A percentile compares a stretch with the other conserved stretches of the same genome.
Conservation (phyloP, 352 stramenopile species). For the Pythium rhizo-oryzae region DNA sequence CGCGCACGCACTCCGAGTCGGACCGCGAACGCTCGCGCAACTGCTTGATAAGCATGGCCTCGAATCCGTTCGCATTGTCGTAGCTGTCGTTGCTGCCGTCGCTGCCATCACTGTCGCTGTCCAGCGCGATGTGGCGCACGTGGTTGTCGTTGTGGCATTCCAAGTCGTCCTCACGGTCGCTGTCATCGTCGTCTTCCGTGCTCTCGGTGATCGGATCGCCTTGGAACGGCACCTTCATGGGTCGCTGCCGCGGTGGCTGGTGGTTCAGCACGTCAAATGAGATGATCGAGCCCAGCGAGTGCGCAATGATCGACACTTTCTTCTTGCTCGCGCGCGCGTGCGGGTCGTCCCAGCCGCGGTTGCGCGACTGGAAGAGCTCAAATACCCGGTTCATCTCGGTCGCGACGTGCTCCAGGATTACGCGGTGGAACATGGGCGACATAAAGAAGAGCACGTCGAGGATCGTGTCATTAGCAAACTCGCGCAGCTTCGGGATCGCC, state of each 20-base stretch:
- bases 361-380: slow-evolving; percentile 65
- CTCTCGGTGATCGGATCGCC: slow-evolving; percentile 27
- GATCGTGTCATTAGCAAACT: slow-evolving; percentile 93
- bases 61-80: slow-evolving; percentile 25
- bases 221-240: slow-evolving; percentile 27
- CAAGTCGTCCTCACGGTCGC: slow-evolving; percentile 38
- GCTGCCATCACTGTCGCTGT: slow-evolving; percentile 31
- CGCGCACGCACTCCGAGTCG: slow-evolving; percentile 29
- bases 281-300: slow-evolving; percentile 92
- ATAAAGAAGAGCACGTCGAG: slow-evolving; percentile 94
- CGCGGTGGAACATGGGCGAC: slow-evolving; percentile 90
- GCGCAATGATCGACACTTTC: slow-evolving; percentile 88
- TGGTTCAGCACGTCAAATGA: slow-evolving; percentile 91
- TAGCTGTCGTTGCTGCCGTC: slow-evolving; percentile 9
- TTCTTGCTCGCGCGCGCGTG: slow-evolving; percentile 30
- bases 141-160: slow-evolving; percentile 4
- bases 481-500: slow-evolving; percentile 90
- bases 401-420: slow-evolving; percentile 92
- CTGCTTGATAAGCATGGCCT: slow-evolving; percentile 23
- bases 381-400: slow-evolving; percentile 93
- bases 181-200: slow-evolving; percentile 20
- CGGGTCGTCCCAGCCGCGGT: slow-evolving; percentile 45
- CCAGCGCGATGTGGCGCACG: slow-evolving; percentile 30
- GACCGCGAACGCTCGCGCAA: slow-evolving; percentile 30
- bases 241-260: slow-evolving; percentile 44